Percentiles rank a stretch among this genome's conserved stretches.
phyloP scores from a whole-genome alignment of 2,329 filamentous ascomycete genomes.

The Penicillium sumatraense region DNA sequence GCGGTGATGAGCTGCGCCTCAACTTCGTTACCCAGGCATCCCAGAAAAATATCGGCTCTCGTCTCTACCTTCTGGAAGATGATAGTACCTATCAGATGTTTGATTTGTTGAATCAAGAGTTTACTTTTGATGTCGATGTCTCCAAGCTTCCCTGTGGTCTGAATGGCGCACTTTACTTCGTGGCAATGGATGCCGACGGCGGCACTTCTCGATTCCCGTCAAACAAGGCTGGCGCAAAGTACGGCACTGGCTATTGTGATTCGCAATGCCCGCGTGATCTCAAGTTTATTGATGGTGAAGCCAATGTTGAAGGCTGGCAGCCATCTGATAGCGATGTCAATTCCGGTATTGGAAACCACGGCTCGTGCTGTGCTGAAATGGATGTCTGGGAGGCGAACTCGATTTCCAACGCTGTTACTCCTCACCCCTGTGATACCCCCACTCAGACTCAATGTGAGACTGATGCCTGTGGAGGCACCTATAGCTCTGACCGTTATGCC shows the following conservation, averaged over 20 bases:
- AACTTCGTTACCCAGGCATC: conserved; percentile 50
- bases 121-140: conserved; percentile 74
- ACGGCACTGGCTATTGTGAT: conserved; percentile 69
- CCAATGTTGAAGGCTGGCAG: conserved; percentile 58
- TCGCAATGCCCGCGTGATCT: conserved; percentile 60
- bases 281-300: conserved; percentile 50
- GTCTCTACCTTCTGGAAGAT: conserved; percentile 67
- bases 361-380: conserved; percentile 71
- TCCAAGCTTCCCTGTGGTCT: conserved; percentile 70
- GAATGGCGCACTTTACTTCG: conserved; percentile 72
- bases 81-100: conserved; percentile 68
- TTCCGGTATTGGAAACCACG: conserved; percentile 57
- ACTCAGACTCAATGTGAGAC: conserved; percentile 58
- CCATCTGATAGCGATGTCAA: conserved; percentile 59
- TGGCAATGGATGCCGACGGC: conserved; percentile 66
- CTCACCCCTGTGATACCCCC: conserved; percentile 64
- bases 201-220: conserved; percentile 55
- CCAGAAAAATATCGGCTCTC: conserved; percentile 49
- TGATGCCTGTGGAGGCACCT: conserved; percentile 58
- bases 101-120: conserved; percentile 68
- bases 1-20: conserved; percentile 54
- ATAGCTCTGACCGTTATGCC: conserved; percentile 59
- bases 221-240: conserved; percentile 63
- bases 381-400: conserved; percentile 74
- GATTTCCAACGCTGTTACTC: conserved; percentile 67